phyloP scores from a whole-genome alignment of 1,284 basidiomycete species.

The Pseudozyma sp. region DNA sequence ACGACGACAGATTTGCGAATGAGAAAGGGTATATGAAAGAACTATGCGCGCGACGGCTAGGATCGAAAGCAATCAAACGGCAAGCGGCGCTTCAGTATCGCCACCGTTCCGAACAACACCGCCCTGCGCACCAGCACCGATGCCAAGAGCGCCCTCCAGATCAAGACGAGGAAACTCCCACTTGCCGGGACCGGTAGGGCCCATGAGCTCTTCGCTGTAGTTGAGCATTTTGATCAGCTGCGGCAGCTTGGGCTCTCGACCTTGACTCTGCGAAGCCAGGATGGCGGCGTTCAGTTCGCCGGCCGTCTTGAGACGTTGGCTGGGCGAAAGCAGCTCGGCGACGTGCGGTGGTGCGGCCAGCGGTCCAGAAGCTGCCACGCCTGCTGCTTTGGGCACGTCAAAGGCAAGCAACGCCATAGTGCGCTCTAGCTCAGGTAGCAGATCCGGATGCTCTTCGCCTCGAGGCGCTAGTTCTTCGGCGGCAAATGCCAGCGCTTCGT shows the following conservation, averaged over 20 bases:
- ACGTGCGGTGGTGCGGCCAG: constrained; percentile 75
- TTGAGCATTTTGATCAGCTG: constrained; percentile 84
- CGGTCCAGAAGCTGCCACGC: constrained; percentile 28
- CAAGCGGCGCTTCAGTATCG: constrained; percentile 17
- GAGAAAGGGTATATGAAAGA: neutral
- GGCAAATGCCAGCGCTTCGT: constrained; percentile 87
- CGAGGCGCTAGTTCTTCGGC: constrained; percentile 92
- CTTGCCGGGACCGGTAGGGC: constrained; percentile 71
- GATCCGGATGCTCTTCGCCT: constrained; percentile 93
- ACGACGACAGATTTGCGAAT: neutral
- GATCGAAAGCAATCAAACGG: constrained; percentile 9
- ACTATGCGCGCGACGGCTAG: neutral
- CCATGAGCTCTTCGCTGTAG: constrained; percentile 87
- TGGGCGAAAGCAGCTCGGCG: constrained; percentile 80
- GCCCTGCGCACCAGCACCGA: constrained; percentile 11
- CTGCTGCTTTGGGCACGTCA: constrained; percentile 70
- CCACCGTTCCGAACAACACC: constrained; percentile 4
- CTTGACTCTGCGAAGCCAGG: constrained; percentile 87
- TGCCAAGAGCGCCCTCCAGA: constrained; percentile 42
- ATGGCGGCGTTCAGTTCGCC: constrained; percentile 92
- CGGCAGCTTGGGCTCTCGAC: constrained; percentile 88
- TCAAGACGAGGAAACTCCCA: constrained; percentile 59
- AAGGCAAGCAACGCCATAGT: constrained; percentile 97
- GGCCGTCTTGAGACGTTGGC: constrained; percentile 90
- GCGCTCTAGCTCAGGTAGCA: constrained; percentile 87